Evolutionary conservation across 1,284 basidiomycete genomes (phyloP).

Genomic region (Austroboletus novae-zelandiae): DNA sequence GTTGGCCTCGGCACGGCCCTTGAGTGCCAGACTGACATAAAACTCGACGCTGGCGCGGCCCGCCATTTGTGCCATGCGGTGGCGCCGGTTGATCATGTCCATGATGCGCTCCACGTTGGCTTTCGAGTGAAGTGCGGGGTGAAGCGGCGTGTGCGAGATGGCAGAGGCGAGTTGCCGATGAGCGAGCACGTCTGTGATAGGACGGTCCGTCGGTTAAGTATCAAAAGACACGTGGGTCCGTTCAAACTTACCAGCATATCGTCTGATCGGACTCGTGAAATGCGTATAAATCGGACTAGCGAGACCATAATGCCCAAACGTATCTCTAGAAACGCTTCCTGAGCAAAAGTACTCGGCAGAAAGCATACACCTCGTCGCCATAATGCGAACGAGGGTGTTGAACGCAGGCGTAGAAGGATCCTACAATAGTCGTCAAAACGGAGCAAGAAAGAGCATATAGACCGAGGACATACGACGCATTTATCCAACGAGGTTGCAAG

Average conservation of each 20-base stretch:
- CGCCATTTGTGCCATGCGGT: constrained; percentile 97
- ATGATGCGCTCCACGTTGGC: constrained; percentile 86
- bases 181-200: constrained; percentile 76
- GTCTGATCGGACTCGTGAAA: constrained; percentile 93
- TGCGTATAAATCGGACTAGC: constrained; percentile 98
- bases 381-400: constrained; percentile 97
- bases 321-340: constrained; percentile 88
- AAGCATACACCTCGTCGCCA: constrained; percentile 99
- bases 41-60: constrained; percentile 95
- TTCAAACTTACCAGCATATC: constrained; percentile 77
- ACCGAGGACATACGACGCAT: constrained; percentile 66
- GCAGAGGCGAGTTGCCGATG: constrained; percentile 94
- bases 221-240: constrained; percentile 16
- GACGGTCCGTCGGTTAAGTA: neutral
- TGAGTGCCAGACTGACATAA: constrained; percentile 92
- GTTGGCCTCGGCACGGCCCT: constrained; percentile 56
- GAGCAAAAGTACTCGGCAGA: constrained; percentile 98
- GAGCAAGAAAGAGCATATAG: neutral
- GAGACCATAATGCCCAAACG: constrained; percentile 96
- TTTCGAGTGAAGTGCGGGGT: constrained; percentile 87
- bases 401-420: constrained; percentile 84
- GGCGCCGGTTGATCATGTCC: constrained; percentile 87
- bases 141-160: constrained; percentile 82
- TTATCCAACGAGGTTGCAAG: constrained; percentile 89
- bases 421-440: constrained; percentile 35